A percentile compares a stretch with the other conserved stretches of the same genome.
Evolutionary conservation across 805 yeast genomes (phyloP).

Genomic region (Kockiozyma suomiensis): DNA sequence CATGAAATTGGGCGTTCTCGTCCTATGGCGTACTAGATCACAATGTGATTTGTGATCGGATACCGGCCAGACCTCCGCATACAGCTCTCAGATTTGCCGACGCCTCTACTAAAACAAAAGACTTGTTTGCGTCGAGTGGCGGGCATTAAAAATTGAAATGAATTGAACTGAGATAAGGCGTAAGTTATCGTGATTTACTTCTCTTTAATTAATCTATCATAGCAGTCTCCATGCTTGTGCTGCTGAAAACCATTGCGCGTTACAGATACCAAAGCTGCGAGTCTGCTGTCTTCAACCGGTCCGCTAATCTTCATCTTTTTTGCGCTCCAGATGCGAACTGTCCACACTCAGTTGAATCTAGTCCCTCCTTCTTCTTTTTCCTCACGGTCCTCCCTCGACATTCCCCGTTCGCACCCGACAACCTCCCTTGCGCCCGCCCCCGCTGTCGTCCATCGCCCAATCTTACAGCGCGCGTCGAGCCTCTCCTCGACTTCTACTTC

Average conservation of each 20-base stretch:
- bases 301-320: neutral
- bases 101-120: neutral
- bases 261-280: neutral
- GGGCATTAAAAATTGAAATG: neutral
- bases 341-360: slow-evolving; percentile 1
- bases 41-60: neutral
- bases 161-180: neutral
- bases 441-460: slow-evolving; percentile 12
- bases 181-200: neutral
- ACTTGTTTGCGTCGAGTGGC: neutral
- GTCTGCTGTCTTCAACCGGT: neutral
- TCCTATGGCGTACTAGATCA: neutral
- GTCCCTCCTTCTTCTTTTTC: neutral
- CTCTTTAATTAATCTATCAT: too few relatives aligned
- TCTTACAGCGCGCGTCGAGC: slow-evolving; percentile 17
- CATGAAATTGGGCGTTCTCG: neutral
- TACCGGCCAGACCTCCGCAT: neutral
- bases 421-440: neutral
- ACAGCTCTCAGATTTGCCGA: neutral
- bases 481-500: slow-evolving; percentile 8
- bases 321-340: slow-evolving; percentile 5
- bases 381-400: neutral
- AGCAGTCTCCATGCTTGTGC: neutral
- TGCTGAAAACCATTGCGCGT: neutral
- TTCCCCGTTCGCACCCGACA: slow-evolving; percentile 4